phyloP scores from a whole-genome alignment of 148 eudicot species.

The Heliamphora exappendiculata region DNA sequence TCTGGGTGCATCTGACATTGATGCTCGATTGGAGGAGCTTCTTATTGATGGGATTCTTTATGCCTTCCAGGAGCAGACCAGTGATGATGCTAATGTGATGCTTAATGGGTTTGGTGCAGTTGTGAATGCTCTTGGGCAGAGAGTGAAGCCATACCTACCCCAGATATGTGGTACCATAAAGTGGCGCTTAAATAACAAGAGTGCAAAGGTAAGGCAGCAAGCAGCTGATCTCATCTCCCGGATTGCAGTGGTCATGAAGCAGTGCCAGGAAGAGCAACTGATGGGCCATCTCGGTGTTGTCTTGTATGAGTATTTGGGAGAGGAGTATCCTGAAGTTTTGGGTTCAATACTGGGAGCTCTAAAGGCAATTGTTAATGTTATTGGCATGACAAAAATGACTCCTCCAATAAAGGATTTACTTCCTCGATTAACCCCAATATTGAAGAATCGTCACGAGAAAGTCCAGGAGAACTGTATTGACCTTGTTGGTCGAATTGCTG shows the following conservation, averaged over 20 bases:
- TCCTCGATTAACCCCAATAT: slow-evolving; percentile 78
- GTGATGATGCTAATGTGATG: slow-evolving; percentile 99
- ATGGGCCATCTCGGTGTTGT: slow-evolving; percentile 99
- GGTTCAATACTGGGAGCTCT: slow-evolving; percentile 92
- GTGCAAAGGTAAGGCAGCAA: slow-evolving; percentile 96
- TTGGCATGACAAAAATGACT: slow-evolving; percentile 98
- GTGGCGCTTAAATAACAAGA: slow-evolving; percentile 96
- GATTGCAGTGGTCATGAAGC: slow-evolving; percentile 96
- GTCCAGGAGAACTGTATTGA: slow-evolving; percentile 96
- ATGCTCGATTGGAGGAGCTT: slow-evolving; percentile 91
- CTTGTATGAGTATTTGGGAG: slow-evolving; percentile 84
- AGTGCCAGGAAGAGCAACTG: slow-evolving; percentile 94
- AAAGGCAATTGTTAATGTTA: slow-evolving; percentile 88
- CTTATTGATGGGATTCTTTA: slow-evolving; percentile 91
- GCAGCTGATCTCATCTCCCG: slow-evolving; percentile 93
- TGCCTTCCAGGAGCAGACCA: slow-evolving; percentile 96
- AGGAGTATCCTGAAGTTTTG: slow-evolving; percentile 93
- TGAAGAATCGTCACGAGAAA: slow-evolving; percentile 95
- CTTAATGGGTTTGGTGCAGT: slow-evolving; percentile 98
- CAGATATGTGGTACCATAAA: slow-evolving; percentile 98
- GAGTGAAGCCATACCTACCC: slow-evolving; percentile 93
- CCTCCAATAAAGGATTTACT: slow-evolving; percentile 94
- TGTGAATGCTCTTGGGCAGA: slow-evolving; percentile 84
- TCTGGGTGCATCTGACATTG: slow-evolving; percentile 90
- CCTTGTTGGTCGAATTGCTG: slow-evolving; percentile 93